Evolutionary conservation across 306 rosid genomes (phyloP), one percentile per base, ranked within the genome.

Genomic region (Gastrolobium bilobum): DNA sequence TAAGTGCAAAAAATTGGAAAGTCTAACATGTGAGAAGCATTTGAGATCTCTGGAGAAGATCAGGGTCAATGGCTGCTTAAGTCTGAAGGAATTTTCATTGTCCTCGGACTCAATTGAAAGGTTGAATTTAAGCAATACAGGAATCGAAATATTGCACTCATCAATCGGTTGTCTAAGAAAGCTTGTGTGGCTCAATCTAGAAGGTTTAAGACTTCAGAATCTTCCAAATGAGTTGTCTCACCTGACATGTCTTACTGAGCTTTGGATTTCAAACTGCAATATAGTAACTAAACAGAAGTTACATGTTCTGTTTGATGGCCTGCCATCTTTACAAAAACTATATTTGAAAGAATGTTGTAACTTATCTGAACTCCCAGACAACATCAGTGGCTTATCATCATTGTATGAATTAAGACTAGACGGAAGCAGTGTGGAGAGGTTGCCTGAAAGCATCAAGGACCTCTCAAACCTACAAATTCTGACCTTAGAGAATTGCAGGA

Each of bases 371-470:
- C 69, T 82, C 7, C 80, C 86, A 0, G 35, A 48, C n/a, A 66
- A 67, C 30, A 57, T 66, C 29, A 29, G 13, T 5, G 1, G 0
- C 43, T 30, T 83, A 11, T 46, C 51, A 10, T 9, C 6, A 0
- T 66, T 83, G 4, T 4, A 2, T 31, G 11, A n/a, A 8, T n/a
- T 83, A 54, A 37, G 2, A 0, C 56, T 83, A 6, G 42, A 39
- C 10, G 61, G 67, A 64, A 77, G 76, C 59, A 63, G 1, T 50
- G 10, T 78, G 2, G n/a, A 46, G 58, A 72, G 5, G 2, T 62
- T 83, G 57, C 86, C 86, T 5, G 5, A 3, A 58, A 83, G 65
- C 47, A 44, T 77, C 34, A 78, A 40, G 44, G 6, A 64, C 13
- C 80, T 83, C 15, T 2, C 6, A 29, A 3, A 15, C 2, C 34